A percentile compares a stretch with the other conserved stretches of the same genome.
These are phyloP conservation scores for Saturnispora diversa DNA, from an alignment of 805 yeast species.

Conservation along the genomic window DNA sequence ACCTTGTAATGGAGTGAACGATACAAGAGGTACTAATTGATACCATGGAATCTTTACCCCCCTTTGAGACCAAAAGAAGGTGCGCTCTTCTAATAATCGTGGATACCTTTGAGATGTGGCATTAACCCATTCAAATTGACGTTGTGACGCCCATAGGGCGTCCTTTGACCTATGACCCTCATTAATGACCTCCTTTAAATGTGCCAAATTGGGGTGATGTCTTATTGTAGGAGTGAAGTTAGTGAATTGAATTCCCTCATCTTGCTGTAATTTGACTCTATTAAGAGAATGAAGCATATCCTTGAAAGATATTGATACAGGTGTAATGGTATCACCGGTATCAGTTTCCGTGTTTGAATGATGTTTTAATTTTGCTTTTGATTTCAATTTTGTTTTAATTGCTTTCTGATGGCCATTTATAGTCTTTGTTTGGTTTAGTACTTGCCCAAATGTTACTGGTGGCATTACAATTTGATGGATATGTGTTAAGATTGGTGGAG, in stretches of 20 bases:
- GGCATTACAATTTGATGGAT: not conserved
- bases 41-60: not conserved
- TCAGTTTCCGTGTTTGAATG: too few species aligned
- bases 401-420: not conserved
- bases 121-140: constrained; percentile 10
- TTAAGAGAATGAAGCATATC: not conserved
- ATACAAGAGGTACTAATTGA: too few species aligned
- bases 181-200: constrained; percentile 6
- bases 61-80: constrained; percentile 9
- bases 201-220: constrained; percentile 6
- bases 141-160: constrained; percentile 1
- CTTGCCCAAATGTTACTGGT: constrained; percentile 3
- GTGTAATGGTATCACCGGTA: not conserved
- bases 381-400: not conserved
- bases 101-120: not conserved
- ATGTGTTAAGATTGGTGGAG: not conserved
- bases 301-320: not conserved
- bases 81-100: not conserved
- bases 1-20: too few species aligned
- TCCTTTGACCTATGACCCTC: constrained; percentile 1
- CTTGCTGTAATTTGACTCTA: constrained; percentile 4
- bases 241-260: not conserved
- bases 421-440: not conserved
- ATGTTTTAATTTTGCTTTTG: too few species aligned
- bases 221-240: constrained; percentile 1